Evolutionary conservation across 805 yeast genomes (phyloP), one percentile per base, ranked within the genome.

Genomic region (Metschnikowia gelsemii): DNA sequence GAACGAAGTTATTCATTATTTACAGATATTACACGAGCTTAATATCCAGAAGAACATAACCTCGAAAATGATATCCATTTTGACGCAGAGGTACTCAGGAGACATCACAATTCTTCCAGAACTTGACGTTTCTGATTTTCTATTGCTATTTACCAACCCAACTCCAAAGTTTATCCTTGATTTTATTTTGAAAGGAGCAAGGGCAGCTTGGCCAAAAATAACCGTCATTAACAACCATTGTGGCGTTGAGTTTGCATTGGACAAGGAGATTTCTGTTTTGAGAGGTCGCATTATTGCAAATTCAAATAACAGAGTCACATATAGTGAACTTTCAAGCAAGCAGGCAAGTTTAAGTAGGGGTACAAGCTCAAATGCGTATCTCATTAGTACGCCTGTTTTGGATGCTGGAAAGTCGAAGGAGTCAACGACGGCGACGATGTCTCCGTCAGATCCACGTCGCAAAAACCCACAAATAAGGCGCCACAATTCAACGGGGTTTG

Each of bases 121-220:
- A 36, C 69, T 85, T 43, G 67, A 73, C 27, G 62, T 79, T 38
- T 51, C 70, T 0, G 89, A 87, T 47, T 65, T 87, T 36, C 63
- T 72, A 26, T 79, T 78, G 42, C 61, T 93, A 23, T 71, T 93
- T 51, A 73, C 76, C 16, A 91, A 93, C 56, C 99, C 99, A 1
- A 76, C 90, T 0, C 81, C 85, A 0, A 86, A 79, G 39, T 87
- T 85, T 53, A 61, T 90, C 32, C 61, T 81, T 33, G 84, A 82
- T 43, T 78, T 86, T 44, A 76, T 84, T 2, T 72, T 80, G 28
- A 74, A 95, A 47, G 99, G 98, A 1, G 93, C 96, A 1, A 69
- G 87, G 43, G 91, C 96, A 0, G 83, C 96, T 0, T 91, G 98
- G 97, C 96, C 96, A 0, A 87, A 87, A 56, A 62, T 93, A 4